phyloP scores from a whole-genome alignment of 2,329 filamentous ascomycete species.

The Ophiostoma tasmaniense region DNA sequence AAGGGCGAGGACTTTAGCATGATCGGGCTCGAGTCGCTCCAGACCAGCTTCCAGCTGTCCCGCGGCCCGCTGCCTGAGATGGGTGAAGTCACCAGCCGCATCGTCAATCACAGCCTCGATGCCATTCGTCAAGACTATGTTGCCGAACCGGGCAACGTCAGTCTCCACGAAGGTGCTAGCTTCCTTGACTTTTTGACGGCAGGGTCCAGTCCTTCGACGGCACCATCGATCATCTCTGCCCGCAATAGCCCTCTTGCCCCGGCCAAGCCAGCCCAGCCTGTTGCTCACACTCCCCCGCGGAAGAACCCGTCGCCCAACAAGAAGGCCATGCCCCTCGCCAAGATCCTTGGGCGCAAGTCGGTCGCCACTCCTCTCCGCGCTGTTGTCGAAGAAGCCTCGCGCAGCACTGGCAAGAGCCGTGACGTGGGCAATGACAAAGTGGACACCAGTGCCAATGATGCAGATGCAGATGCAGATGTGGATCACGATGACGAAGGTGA shows the following conservation, averaged over 20 bases:
- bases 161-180: constrained; percentile 12
- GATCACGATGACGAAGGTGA: constrained; percentile 8
- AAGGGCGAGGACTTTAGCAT: constrained; percentile 26
- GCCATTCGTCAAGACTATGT: constrained; percentile 35
- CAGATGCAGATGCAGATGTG: background rate
- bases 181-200: constrained; percentile 17
- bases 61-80: constrained; percentile 41
- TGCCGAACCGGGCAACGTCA: background rate
- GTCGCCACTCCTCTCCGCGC: constrained; percentile 2
- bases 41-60: constrained; percentile 25
- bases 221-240: constrained; percentile 1
- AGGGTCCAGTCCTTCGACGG: constrained; percentile 8
- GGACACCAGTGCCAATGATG: background rate
- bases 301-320: constrained; percentile 14
- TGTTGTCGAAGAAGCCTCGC: background rate
- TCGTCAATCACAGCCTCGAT: constrained; percentile 48
- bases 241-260: background rate
- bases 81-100: constrained; percentile 48
- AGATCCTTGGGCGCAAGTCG: constrained; percentile 17
- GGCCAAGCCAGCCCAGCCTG: background rate
- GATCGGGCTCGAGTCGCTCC: constrained; percentile 22
- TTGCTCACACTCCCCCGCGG: background rate
- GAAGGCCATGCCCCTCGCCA: constrained; percentile 17
- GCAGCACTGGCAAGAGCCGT: background rate
- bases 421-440: background rate